Evolutionary conservation across 2,329 filamentous ascomycete species (phyloP), one percentile per base, ranked within the genome.

Genomic region (Cladosporium sp.): DNA sequence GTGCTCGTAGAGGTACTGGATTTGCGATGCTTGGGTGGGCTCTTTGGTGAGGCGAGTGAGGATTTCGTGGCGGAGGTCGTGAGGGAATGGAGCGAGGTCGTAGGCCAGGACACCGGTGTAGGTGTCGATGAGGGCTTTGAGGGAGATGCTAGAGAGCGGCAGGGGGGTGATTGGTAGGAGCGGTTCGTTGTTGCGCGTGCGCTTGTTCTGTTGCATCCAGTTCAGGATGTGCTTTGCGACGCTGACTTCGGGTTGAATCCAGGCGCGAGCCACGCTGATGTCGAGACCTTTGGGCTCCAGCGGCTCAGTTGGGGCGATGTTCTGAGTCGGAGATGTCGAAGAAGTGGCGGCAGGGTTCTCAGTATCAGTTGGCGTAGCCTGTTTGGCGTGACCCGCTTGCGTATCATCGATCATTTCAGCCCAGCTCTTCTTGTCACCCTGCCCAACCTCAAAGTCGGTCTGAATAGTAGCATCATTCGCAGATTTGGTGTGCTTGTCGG

Each of bases 201-300:
- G 27, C 29, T 50, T 50, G 53, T 61, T 61, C 43, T 50, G 46
- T 11, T 50, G 33, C 57, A 61, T 58, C 57, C 57, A 61, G 12
- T 49, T 50, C 2, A 61, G 43, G 5, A 50, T 49, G 4, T 36
- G 27, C 20, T 19, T 33, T 13, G 58, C 12, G 43, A 53, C 7
- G 39, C 32, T 50, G 16, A 50, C 25, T 7, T 33, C 36, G 3
- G 46, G 51, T 5, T 55, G 55, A 36, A 49, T 41, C 41, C 49
- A 42, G 12, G 27, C 47, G 32, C 39, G 45, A 9, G 29, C 25
- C 2, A 51, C 48, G 12, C 54, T 39, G 27, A 56, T 32, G n/a
- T 38, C 40, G 7, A 60, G 43, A 9, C 22, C 30, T 20, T 43
- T 50, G 15, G 39, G 47, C 1, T 20, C 9, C n/a, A 29, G 13